phyloP scores from a whole-genome alignment of 108 stramenopile genomes.

The Skeletonema grethae region DNA sequence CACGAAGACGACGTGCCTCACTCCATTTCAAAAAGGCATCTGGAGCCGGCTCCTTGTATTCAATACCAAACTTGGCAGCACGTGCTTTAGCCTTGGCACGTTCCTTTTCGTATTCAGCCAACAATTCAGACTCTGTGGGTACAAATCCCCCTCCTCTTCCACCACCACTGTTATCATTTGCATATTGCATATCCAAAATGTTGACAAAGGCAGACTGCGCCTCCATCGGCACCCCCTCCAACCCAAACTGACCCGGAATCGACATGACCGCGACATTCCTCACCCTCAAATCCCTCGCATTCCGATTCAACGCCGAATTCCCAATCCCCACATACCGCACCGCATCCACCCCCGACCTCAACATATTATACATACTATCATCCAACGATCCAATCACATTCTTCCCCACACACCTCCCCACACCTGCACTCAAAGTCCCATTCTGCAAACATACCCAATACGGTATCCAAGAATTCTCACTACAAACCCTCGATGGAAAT shows the following conservation, averaged over 20 bases:
- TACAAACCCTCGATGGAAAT: slow-evolving; percentile 50
- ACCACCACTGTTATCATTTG: neutral
- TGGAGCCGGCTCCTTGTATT: slow-evolving; percentile 66
- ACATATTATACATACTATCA: slow-evolving; percentile 64
- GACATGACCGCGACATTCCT: slow-evolving; percentile 54
- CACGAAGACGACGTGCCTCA: slow-evolving; percentile 62
- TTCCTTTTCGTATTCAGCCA: slow-evolving; percentile 75
- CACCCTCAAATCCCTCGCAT: slow-evolving; percentile 51
- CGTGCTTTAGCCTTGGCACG: slow-evolving; percentile 65
- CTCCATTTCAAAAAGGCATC: slow-evolving; percentile 78
- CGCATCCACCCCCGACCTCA: slow-evolving; percentile 55
- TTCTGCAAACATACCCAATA: slow-evolving; percentile 60
- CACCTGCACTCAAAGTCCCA: slow-evolving; percentile 54
- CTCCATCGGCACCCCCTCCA: slow-evolving; percentile 47
- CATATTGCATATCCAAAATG: slow-evolving; percentile 25
- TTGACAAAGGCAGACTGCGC: slow-evolving; percentile 34
- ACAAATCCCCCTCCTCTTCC: slow-evolving; percentile 23
- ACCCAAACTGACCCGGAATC: slow-evolving; percentile 39
- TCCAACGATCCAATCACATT: slow-evolving; percentile 60
- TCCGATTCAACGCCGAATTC: slow-evolving; percentile 56
- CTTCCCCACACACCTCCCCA: slow-evolving; percentile 55
- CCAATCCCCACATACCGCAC: slow-evolving; percentile 64
- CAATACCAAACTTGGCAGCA: slow-evolving; percentile 76
- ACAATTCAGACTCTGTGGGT: slow-evolving; percentile 51
- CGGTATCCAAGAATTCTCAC: slow-evolving; percentile 46